A percentile compares a stretch with the other conserved stretches of the same genome.
phyloP scores from a whole-genome alignment of 73 alveolate species.

The Tetrahymena elliotti region DNA sequence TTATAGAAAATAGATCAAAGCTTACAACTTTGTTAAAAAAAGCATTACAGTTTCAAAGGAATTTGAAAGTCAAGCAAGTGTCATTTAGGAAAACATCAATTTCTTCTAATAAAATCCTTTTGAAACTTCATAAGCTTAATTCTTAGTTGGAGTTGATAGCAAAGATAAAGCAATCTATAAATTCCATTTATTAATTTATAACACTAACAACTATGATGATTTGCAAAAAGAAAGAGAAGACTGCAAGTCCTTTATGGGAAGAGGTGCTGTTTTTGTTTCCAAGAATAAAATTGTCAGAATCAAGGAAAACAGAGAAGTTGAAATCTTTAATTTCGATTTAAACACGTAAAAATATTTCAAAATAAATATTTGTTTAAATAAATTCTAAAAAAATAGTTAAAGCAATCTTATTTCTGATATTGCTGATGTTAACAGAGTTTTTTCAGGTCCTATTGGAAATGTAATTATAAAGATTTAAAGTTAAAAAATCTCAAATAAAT shows the following conservation, averaged over 20 bases:
- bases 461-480: conserved; percentile 61
- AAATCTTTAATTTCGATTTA: conserved; percentile 25
- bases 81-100: conserved; percentile 46
- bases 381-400: conserved; percentile 2
- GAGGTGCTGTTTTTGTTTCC: conserved; percentile 27
- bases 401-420: neutral
- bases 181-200: neutral
- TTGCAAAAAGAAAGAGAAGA: neutral
- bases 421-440: conserved; percentile 8
- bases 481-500: conserved; percentile 59
- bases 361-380: too few species aligned
- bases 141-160: neutral
- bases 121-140: conserved; percentile 1
- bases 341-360: conserved; percentile 3
- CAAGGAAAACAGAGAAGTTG: conserved; percentile 21
- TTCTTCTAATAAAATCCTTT: conserved; percentile 43
- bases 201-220: neutral
- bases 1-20: conserved; percentile 34
- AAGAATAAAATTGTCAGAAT: conserved; percentile 20
- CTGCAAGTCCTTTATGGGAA: conserved; percentile 13
- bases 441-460: conserved; percentile 46
- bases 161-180: neutral
- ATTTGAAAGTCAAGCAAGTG: conserved; percentile 41
- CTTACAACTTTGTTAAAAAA: neutral
- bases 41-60: neutral